phyloP scores from a whole-genome alignment of 345 rosid genomes.

The Eucalyptus tenuipes region DNA sequence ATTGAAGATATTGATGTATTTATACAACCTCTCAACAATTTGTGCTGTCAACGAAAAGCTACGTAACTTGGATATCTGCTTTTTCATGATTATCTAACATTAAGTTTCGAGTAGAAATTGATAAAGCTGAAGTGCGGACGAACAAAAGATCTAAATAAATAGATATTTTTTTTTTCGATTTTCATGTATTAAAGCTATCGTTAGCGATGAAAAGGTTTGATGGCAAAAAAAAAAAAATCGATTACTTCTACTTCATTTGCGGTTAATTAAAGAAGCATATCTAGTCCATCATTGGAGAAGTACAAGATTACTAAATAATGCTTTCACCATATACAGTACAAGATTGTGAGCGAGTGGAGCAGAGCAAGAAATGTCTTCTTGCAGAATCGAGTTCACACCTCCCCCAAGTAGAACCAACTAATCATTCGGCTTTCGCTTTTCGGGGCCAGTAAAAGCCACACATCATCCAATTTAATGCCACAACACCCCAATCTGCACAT shows the following conservation, averaged over 20 bases:
- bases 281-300: not conserved
- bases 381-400: not conserved
- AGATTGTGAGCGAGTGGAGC: not conserved
- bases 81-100: not conserved
- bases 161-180: not conserved
- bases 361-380: not conserved
- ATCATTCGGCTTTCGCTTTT: not conserved
- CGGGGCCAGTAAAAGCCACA: not conserved
- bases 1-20: not conserved
- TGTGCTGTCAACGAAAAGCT: not conserved
- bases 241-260: not conserved
- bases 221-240: not conserved
- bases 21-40: not conserved
- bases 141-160: not conserved
- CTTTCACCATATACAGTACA: not conserved
- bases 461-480: not conserved
- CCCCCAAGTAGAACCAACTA: not conserved
- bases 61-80: not conserved
- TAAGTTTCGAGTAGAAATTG: not conserved
- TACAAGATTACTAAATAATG: not conserved
- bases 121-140: not conserved
- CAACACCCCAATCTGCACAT: not conserved
- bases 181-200: not conserved
- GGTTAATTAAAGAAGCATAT: not conserved
- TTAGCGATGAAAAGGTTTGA: not conserved